A percentile compares a stretch with the other conserved stretches of the same genome.
Evolutionary conservation across 805 yeast genomes (phyloP).

Genomic region (Ogataea ganodermae): DNA sequence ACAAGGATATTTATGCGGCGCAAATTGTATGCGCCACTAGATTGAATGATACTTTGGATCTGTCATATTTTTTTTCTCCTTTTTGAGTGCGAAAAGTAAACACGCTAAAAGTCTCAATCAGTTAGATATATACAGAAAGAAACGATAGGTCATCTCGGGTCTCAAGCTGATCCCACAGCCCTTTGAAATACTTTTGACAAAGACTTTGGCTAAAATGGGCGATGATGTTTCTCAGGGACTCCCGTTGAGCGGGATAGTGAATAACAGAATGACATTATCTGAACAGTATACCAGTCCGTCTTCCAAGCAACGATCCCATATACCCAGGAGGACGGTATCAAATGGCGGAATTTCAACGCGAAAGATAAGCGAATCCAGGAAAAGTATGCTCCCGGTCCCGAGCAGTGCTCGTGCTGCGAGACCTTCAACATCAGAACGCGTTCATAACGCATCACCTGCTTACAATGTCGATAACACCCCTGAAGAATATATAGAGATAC

Average conservation of each 20-base stretch:
- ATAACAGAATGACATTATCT: constrained; percentile 5
- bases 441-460: not conserved
- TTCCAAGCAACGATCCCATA: constrained; percentile 9
- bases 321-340: constrained; percentile 15
- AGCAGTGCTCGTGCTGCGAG: constrained; percentile 1
- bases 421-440: not conserved
- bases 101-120: not conserved
- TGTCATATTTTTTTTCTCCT: not conserved
- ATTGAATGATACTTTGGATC: not conserved
- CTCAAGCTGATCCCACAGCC: not conserved
- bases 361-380: constrained; percentile 7
- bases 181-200: no score
- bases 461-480: constrained; percentile 12
- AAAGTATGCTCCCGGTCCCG: constrained; percentile 17
- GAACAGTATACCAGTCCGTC: constrained; percentile 7
- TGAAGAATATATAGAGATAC: constrained; percentile 24
- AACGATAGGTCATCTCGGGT: not conserved
- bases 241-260: constrained; percentile 3
- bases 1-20: no score
- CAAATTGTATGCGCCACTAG: not conserved
- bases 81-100: constrained; percentile 1
- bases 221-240: no score
- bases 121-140: not conserved
- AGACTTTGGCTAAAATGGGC: no score
- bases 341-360: constrained; percentile 1